Conservation (phyloP, 129 eudicot genomes). For the Artemisia argyi region DNA sequence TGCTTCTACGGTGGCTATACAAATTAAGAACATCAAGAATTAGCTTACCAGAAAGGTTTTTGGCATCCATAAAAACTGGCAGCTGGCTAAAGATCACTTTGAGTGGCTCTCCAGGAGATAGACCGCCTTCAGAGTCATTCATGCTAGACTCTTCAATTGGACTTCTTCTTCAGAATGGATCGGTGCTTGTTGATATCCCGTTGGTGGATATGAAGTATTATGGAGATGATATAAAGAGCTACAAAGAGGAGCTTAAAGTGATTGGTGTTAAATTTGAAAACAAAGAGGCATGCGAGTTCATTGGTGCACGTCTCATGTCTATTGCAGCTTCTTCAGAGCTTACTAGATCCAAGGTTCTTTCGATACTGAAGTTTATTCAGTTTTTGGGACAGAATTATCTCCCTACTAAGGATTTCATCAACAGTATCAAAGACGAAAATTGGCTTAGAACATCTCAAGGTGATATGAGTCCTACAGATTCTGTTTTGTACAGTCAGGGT, state of each 20-base stretch:
- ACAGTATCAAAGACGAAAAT: conserved; percentile 24
- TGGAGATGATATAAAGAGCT: conserved; percentile 26
- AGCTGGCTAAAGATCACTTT: conserved; percentile 44
- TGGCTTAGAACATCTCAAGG: conserved; percentile 52
- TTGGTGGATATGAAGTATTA: conserved; percentile 38
- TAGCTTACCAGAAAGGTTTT: conserved; percentile 30
- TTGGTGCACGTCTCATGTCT: conserved; percentile 46
- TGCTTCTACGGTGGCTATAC: conserved; percentile 32
- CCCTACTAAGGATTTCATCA: conserved; percentile 28
- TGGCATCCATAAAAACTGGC: conserved; percentile 39
- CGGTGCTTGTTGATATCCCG: conserved; percentile 48
- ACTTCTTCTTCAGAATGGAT: conserved; percentile 36
- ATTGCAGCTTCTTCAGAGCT: conserved; percentile 35
- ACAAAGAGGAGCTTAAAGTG: conserved; percentile 38
- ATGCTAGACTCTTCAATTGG: conserved; percentile 33
- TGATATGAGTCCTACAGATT: conserved; percentile 28
- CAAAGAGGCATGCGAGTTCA: conserved; percentile 39
- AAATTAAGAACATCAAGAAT: conserved; percentile 11
- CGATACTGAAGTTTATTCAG: conserved; percentile 44
- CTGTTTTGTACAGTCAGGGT: conserved; percentile 32
- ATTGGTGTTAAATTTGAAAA: conserved; percentile 48
- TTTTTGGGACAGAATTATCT: conserved; percentile 35
- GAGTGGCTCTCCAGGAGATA: conserved; percentile 26
- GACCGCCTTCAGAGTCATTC: conserved; percentile 56
- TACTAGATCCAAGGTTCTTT: conserved; percentile 27